These are phyloP conservation scores for Pichia sp. DNA, from an alignment of 1,139 yeast species.

Conservation along the genomic window DNA sequence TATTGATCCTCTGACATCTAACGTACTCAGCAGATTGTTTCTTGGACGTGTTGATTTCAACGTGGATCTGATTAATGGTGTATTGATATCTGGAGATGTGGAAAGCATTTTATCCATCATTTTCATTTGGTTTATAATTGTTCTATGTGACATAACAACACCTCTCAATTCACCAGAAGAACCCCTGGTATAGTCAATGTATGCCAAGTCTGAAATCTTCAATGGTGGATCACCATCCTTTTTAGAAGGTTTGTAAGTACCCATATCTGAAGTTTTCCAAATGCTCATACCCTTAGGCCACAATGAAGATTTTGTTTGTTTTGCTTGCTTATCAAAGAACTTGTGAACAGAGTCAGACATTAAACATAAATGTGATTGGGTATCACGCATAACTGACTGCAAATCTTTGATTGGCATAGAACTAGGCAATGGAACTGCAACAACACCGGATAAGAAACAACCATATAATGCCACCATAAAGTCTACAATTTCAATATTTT, in stretches of 20 bases:
- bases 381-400: slow-evolving; percentile 65
- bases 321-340: slow-evolving; percentile 57
- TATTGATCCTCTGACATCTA: slow-evolving; percentile 84
- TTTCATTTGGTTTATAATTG: slow-evolving; percentile 86
- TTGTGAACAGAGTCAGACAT: slow-evolving; percentile 79
- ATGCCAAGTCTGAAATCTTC: slow-evolving; percentile 79
- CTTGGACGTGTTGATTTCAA: slow-evolving; percentile 31
- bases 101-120: slow-evolving; percentile 67
- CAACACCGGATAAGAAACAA: slow-evolving; percentile 90
- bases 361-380: slow-evolving; percentile 76
- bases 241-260: slow-evolving; percentile 60
- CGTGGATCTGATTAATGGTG: slow-evolving; percentile 37
- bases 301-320: slow-evolving; percentile 30
- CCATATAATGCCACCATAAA: slow-evolving; percentile 86
- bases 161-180: slow-evolving; percentile 94
- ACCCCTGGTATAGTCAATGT: slow-evolving; percentile 88
- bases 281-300: slow-evolving; percentile 64
- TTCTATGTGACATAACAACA: slow-evolving; percentile 87
- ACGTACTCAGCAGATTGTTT: slow-evolving; percentile 58
- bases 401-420: slow-evolving; percentile 65
- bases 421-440: slow-evolving; percentile 90
- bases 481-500: slow-evolving; percentile 81
- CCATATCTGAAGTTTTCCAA: slow-evolving; percentile 90
- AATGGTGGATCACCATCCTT: slow-evolving; percentile 61
- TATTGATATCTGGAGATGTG: slow-evolving; percentile 49